A percentile compares a stretch with the other conserved stretches of the same genome.
Conservation (phyloP, 345 rosid species). For the Laguncularia racemosa region DNA sequence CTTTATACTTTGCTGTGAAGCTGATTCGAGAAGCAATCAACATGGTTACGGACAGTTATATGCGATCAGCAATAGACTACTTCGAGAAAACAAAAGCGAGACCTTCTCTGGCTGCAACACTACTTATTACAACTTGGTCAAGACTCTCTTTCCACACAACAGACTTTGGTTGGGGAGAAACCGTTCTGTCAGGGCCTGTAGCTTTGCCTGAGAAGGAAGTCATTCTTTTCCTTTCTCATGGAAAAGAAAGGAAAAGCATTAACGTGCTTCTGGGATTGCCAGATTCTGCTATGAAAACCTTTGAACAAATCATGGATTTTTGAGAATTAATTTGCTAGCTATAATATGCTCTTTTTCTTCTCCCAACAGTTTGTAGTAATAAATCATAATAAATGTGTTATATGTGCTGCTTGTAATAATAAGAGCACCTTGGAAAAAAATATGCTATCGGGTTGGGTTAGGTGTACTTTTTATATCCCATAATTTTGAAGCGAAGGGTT, state of each 20-base stretch:
- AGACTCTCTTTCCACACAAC: slow-evolving; percentile 66
- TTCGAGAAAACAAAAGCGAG: slow-evolving; percentile 74
- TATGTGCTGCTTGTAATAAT: too few species aligned
- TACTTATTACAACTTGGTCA: slow-evolving; percentile 80
- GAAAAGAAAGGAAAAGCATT: slow-evolving; percentile 48
- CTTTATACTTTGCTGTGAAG: slow-evolving; percentile 40
- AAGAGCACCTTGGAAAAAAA: too few species aligned
- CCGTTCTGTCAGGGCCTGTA: slow-evolving; percentile 68
- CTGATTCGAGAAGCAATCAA: slow-evolving; percentile 55
- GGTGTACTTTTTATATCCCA: too few species aligned
- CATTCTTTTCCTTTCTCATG: slow-evolving; percentile 59
- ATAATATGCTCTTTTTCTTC: too few species aligned
- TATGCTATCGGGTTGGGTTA: too few species aligned
- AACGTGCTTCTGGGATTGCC: slow-evolving; percentile 80
- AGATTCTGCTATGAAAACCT: slow-evolving; percentile 62
- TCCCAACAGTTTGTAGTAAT: too few species aligned
- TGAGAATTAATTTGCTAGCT: too few species aligned
- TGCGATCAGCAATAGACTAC: slow-evolving; percentile 88
- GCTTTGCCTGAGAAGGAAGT: slow-evolving; percentile 89
- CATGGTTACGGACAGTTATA: slow-evolving; percentile 57
- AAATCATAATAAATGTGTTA: too few species aligned
- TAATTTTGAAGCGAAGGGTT: too few species aligned
- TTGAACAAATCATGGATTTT: slow-evolving; percentile 43
- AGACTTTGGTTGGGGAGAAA: slow-evolving; percentile 93
- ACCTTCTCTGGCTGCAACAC: slow-evolving; percentile 72